Base-by-base conservation (phyloP, 805 yeast genomes). In the Spathaspora sp. region DNA sequence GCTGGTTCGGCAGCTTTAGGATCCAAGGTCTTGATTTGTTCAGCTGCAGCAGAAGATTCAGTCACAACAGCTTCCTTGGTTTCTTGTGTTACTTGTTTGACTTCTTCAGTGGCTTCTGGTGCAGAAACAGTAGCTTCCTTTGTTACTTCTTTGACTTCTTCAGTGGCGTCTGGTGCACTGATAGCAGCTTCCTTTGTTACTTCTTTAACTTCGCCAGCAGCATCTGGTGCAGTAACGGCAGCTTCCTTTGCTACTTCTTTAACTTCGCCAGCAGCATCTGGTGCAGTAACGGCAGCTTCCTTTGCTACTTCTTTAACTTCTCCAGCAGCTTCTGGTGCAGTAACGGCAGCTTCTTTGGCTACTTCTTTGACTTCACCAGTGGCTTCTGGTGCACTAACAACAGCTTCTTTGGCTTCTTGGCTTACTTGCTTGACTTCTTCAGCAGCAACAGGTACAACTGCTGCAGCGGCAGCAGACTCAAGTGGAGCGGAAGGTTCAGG, bases 401-500 rank as follows among this genome's bases (percentile, higher is more conserved):
- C 57, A 55, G 51, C 57, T 55, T 19, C 26, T 6, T 23, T 60
- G 50, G 38, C 57, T 52, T n/a, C 59, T 52, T 44, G 57, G 44
- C 45, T 54, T 42, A n/a, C 58, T 35, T 40, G 49, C 16, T 23
- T 16, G 46, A 48, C 55, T 48, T 50, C 57, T 47, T 23, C 26
- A 23, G 26, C 26, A 23, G 26, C 26, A 4, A 23, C 26, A 4
- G 26, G 26, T 23, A 6, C 26, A 23, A 32, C 52, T 23, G 26
- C 26, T 23, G 49, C 53, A 29, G 49, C 56, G n/a, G 54, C 60
- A 28, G 52, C 58, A 32, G 56, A 48, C 20, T 44, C 59, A 44
- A 52, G 54, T 23, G 44, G 49, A 23, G 52, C 53, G 38, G 50
- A 47, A 42, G 66, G 64, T 47, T 61, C 68, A 12, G 67, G 64